A percentile compares a stretch with the other conserved stretches of the same genome.
phyloP scores from a whole-genome alignment of 176 grass and related monocot genomes.

The Raddia distichophylla region DNA sequence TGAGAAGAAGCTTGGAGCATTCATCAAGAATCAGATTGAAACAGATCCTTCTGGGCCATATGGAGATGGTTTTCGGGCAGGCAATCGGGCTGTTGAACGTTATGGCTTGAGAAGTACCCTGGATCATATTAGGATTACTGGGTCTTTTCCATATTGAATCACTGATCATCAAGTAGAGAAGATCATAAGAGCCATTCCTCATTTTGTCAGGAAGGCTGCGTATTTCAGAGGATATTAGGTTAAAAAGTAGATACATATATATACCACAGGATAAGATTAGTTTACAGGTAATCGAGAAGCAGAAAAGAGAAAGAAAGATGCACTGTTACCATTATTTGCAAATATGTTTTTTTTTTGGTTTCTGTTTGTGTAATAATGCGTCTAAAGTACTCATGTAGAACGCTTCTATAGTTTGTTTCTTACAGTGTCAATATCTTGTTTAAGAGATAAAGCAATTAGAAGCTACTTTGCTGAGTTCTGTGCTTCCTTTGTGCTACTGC shows the following conservation, averaged over 20 bases:
- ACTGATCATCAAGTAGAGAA: slow-evolving; percentile 26
- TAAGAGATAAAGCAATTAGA: background rate
- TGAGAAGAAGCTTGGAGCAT: slow-evolving; percentile 78
- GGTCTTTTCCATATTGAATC: slow-evolving; percentile 69
- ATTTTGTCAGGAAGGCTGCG: slow-evolving; percentile 1
- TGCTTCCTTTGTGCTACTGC: background rate
- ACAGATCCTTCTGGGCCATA: slow-evolving; percentile 56
- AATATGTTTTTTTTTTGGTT: background rate
- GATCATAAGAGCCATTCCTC: background rate
- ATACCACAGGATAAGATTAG: slow-evolving; percentile 21
- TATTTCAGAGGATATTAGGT: slow-evolving; percentile 27
- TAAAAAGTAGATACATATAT: slow-evolving; percentile 18
- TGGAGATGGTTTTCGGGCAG: slow-evolving; percentile 70
- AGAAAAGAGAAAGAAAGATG: slow-evolving; percentile 2
- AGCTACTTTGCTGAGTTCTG: background rate
- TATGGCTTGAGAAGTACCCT: slow-evolving; percentile 75
- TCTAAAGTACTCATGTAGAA: slow-evolving; percentile 13
- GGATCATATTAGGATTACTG: slow-evolving; percentile 70
- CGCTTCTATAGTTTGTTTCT: background rate
- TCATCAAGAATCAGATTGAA: slow-evolving; percentile 85
- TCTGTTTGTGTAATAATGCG: slow-evolving; percentile 14
- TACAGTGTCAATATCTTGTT: background rate
- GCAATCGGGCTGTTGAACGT: slow-evolving; percentile 34
- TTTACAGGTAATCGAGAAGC: slow-evolving; percentile 27
- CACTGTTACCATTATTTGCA: background rate